Base-by-base conservation (phyloP, 208 protist species). In the Lotmaria passim region DNA sequence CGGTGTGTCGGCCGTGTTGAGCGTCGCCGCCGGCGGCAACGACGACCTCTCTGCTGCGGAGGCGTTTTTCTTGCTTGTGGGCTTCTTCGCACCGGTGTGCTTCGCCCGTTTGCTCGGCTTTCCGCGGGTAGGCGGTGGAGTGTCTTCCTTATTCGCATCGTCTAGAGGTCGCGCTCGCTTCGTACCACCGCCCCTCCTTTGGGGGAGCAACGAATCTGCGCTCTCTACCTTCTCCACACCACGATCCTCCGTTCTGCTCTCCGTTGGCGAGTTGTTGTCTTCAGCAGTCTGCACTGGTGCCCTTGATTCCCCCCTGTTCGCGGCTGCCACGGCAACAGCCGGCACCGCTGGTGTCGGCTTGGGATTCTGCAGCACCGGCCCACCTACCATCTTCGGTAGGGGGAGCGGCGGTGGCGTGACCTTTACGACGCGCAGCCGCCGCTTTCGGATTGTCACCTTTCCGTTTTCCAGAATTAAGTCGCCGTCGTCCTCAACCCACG, bases 401-500 rank as follows among this genome's bases (percentile, higher is more conserved):
- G 55, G 62, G 28, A 60, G 66, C n/a, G 34, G 36, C 5, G 58
- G 56, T 26, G 55, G 47, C 24, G 52, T 21, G 10, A 65, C 59
- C 39, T 55, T 68, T 3, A 19, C n/a, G 19, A 44, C 43, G 0
- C 69, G 59, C 47, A 69, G 23, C 52, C 47, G 52, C 15, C 44
- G 59, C 50, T 72, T 71, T 30, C 65, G 55, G 15, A 81, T 30
- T 19, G 39, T 61, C 0, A 76, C 41, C 7, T 48, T 67, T 10
- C 68, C 75, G 58, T 81, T 75, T 30, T 69, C 69, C 17, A 70
- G 34, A 17, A 71, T 44, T 24, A 74, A 44, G n/a, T 76, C 62
- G n/a, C 36, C 69, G 36, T 70, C 75, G 24, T 73, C 68, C 39
- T 69, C 46, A 14, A 77, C 48, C 71, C 71, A 70, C 28, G 58